Evolutionary conservation across 2,329 filamentous ascomycete species (phyloP), one percentile per base, ranked within the genome.

Genomic region (Cytospora piceicola): DNA sequence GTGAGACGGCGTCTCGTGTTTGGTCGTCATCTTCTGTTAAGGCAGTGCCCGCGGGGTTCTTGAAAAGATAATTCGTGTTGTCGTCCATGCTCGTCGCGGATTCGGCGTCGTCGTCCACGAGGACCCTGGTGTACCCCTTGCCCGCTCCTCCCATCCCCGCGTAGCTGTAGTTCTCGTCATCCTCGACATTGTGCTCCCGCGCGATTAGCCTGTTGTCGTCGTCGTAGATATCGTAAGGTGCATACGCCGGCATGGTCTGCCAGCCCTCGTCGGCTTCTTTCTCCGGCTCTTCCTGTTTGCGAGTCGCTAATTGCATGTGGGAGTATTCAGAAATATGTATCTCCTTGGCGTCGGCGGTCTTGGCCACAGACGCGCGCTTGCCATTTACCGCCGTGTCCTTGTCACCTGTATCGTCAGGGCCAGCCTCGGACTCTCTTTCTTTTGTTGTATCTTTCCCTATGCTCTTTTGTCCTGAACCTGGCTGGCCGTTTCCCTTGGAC

Each of bases 1-100:
- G 95, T 58, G 90, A 89, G 51, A 96, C 79, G 5, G 94, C 88
- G 77, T 98, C 95, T 61, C 94, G 87, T 66, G 91, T 88, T 63
- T 95, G 92, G 29, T 96, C 94, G 29, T 94, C 91, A 59, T 89
- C 86, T 46, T 88, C 89, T 27, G 81, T 81, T 66, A 84, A 85
- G 72, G 79, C 84, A 3, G 83, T 90, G 54, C 81, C 83, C 62
- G 82, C 83, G 17, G 83, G 78, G 67, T 93, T 89, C 70, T 92
- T 94, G 82, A 99, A 99, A 3, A 99, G 84, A 75, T 99, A 99
- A 64, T 93, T 89, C 0, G 95, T 99, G 73, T 98, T 94, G 65
- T 99, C 95, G 75, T 99, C 95, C 88, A 99, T 88, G 79, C 94
- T 98, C 4, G 93, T 99, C 58, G 91, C 91, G 32, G 94, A 97